A percentile compares a stretch with the other conserved stretches of the same genome.
Evolutionary conservation across 768 basidiomycete genomes (phyloP).

Genomic region (Amanita thiersii): DNA sequence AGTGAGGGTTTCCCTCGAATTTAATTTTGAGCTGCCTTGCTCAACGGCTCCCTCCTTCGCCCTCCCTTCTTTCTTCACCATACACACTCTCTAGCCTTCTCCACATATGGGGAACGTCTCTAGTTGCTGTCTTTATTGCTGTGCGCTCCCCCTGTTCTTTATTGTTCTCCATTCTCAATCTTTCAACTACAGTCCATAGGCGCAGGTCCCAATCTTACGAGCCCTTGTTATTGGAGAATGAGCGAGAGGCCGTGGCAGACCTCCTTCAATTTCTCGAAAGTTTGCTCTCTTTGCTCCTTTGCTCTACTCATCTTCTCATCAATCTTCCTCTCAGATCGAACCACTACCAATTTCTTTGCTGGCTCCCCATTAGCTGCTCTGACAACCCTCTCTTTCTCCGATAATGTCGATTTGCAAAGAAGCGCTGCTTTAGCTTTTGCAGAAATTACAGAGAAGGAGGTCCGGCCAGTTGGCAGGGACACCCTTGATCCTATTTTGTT

Average conservation of each 20-base stretch:
- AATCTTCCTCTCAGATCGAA: slow-evolving; percentile 70
- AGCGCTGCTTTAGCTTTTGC: slow-evolving; percentile 98
- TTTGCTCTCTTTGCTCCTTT: slow-evolving; percentile 29
- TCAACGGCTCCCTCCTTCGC: slow-evolving; percentile 2
- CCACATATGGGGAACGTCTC: slow-evolving; percentile 62
- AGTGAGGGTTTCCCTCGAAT: slow-evolving; percentile 3
- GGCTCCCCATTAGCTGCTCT: slow-evolving; percentile 89
- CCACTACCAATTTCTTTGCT: slow-evolving; percentile 96
- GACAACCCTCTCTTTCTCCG: slow-evolving; percentile 95
- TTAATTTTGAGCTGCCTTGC: slow-evolving; percentile 10
- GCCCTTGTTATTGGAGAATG: slow-evolving; percentile 81
- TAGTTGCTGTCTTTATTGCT: slow-evolving; percentile 82
- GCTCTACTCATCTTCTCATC: slow-evolving; percentile 1
- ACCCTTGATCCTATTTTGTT: slow-evolving; percentile 98
- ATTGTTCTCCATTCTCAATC: slow-evolving; percentile 12
- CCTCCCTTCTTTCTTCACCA: slow-evolving; percentile 5
- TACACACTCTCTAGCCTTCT: neutral
- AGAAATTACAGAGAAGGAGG: slow-evolving; percentile 99
- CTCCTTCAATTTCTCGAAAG: slow-evolving; percentile 97
- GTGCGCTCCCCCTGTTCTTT: slow-evolving; percentile 31
- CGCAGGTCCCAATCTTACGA: slow-evolving; percentile 84
- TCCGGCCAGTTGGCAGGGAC: slow-evolving; percentile 91
- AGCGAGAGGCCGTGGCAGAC: slow-evolving; percentile 97
- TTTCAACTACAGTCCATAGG: slow-evolving; percentile 50
- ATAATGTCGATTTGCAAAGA: slow-evolving; percentile 98